Conservation (phyloP, 768 basidiomycete genomes). For the Suillus fuscotomentosus region DNA sequence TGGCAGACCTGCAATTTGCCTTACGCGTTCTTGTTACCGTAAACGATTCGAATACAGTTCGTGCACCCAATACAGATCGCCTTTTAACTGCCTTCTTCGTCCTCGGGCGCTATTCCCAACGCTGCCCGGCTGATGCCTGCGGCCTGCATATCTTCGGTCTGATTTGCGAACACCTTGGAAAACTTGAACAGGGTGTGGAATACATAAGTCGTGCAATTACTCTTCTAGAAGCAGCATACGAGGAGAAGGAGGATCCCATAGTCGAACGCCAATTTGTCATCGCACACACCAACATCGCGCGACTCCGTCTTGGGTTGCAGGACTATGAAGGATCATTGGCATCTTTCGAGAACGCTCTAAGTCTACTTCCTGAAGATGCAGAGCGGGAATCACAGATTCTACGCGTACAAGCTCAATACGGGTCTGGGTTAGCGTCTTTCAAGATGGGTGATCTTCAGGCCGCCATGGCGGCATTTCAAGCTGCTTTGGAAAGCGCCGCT, state of each 20-base stretch:
- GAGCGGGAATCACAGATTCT: slow-evolving; percentile 41
- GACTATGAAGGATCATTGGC: slow-evolving; percentile 62
- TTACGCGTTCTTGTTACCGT: slow-evolving; percentile 50
- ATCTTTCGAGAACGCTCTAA: slow-evolving; percentile 70
- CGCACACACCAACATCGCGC: slow-evolving; percentile 79
- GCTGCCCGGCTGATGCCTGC: slow-evolving; percentile 64
- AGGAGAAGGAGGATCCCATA: slow-evolving; percentile 75
- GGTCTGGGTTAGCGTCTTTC: slow-evolving; percentile 71
- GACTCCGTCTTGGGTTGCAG: slow-evolving; percentile 61
- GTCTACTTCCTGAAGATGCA: slow-evolving; percentile 57
- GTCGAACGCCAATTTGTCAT: slow-evolving; percentile 80
- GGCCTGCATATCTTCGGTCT: slow-evolving; percentile 84
- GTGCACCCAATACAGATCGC: slow-evolving; percentile 35
- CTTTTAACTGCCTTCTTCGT: slow-evolving; percentile 81
- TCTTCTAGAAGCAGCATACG: slow-evolving; percentile 85
- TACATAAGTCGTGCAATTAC: slow-evolving; percentile 61
- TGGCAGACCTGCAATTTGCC: slow-evolving; percentile 79
- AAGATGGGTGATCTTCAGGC: slow-evolving; percentile 58
- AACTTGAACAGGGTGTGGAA: slow-evolving; percentile 56
- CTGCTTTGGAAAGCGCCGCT: slow-evolving; percentile 54
- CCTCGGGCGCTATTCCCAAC: slow-evolving; percentile 70
- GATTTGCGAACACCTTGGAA: slow-evolving; percentile 81
- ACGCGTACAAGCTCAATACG: slow-evolving; percentile 65
- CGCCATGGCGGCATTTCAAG: slow-evolving; percentile 68
- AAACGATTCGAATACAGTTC: slow-evolving; percentile 19